Percentiles rank a stretch among this genome's conserved stretches.
phyloP scores from a whole-genome alignment of 495 filamentous ascomycete species.

The Aspergillus coremiiformis region DNA sequence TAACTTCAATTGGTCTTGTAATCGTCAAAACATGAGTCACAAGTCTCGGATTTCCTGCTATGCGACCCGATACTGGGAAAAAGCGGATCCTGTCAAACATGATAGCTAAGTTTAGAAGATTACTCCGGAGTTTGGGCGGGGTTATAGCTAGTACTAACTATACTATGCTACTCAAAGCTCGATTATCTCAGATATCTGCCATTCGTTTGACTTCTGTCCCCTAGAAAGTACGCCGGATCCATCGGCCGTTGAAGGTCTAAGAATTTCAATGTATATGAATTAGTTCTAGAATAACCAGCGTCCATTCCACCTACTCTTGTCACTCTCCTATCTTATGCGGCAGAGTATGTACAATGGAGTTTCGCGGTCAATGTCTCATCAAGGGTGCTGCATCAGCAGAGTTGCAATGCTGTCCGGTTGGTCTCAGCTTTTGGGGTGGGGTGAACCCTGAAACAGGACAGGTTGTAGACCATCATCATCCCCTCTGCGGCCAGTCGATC shows the following conservation, averaged over 20 bases:
- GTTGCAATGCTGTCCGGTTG: background rate
- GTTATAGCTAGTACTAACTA: too few species aligned
- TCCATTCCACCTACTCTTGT: background rate
- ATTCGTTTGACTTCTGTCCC: too few species aligned
- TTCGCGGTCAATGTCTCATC: constrained; percentile 1
- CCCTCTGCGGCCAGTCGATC: constrained; percentile 16
- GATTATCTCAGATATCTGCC: too few species aligned
- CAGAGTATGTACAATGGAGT: background rate
- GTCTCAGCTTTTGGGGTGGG: constrained; percentile 31
- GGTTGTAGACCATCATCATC: constrained; percentile 27
- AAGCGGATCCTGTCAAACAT: background rate
- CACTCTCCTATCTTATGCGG: background rate
- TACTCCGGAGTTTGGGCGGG: background rate
- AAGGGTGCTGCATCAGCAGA: background rate
- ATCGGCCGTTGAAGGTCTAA: too few species aligned
- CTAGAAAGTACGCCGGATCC: too few species aligned
- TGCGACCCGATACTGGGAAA: too few species aligned
- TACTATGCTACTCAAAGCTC: too few species aligned
- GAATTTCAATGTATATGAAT: too few species aligned
- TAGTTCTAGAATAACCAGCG: too few species aligned
- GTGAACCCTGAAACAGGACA: constrained; percentile 18
- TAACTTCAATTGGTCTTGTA: background rate
- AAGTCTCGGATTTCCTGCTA: too few species aligned
- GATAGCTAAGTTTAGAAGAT: background rate
- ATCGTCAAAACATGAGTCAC: too few species aligned